Evolutionary conservation across 768 basidiomycete genomes (phyloP).

Genomic region (Collybia sp.): DNA sequence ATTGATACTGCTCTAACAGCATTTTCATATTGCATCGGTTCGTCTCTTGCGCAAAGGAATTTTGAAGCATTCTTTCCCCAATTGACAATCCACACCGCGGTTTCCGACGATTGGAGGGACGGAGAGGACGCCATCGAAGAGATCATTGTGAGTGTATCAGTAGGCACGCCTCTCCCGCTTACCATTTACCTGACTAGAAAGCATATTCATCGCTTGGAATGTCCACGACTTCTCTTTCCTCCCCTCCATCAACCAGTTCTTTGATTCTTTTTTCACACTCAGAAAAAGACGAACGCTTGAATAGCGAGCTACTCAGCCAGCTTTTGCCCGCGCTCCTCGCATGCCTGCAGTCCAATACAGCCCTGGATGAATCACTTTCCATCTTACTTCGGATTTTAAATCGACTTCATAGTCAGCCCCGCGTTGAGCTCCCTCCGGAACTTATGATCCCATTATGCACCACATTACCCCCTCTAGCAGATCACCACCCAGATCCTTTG

Average conservation of each 20-base stretch:
- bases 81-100: constrained; percentile 27
- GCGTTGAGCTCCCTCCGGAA: constrained; percentile 32
- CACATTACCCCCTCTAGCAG: constrained; percentile 51
- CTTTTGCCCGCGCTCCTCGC: constrained; percentile 39
- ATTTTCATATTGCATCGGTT: constrained; percentile 34
- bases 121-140: constrained; percentile 31
- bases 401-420: constrained; percentile 11
- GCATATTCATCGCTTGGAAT: constrained; percentile 31
- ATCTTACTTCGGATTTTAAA: constrained; percentile 40
- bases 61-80: constrained; percentile 43
- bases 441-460: constrained; percentile 42
- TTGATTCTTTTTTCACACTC: constrained; percentile 35
- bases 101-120: constrained; percentile 29
- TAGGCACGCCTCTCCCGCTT: neutral
- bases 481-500: constrained; percentile 54
- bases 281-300: constrained; percentile 7
- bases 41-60: constrained; percentile 39
- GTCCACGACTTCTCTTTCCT: constrained; percentile 6
- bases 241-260: constrained; percentile 22
- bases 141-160: constrained; percentile 31
- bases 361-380: constrained; percentile 58
- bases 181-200: constrained; percentile 18
- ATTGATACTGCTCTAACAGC: constrained; percentile 29
- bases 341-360: constrained; percentile 47
- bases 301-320: constrained; percentile 18